Evolutionary conservation across 2,329 filamentous ascomycete genomes (phyloP).

Genomic region (Diaporthe australafricana): DNA sequence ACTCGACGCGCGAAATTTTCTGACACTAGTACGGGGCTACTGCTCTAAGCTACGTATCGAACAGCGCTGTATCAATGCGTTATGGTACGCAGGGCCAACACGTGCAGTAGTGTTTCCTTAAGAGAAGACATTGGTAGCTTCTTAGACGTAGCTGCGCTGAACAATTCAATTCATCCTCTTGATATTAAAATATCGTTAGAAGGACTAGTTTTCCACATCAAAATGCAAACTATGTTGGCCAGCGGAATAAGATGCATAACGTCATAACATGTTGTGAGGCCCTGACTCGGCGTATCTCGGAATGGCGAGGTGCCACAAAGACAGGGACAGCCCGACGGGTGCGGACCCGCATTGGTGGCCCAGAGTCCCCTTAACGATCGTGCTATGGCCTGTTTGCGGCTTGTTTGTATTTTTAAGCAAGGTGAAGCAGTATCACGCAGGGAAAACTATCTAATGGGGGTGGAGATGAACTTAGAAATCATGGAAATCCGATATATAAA

Average conservation of each 20-base stretch:
- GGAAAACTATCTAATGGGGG: neutral
- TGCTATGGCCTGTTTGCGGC: slow-evolving; percentile 6
- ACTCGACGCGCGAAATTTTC: slow-evolving; percentile 10
- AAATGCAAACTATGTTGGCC: neutral
- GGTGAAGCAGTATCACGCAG: slow-evolving; percentile 1
- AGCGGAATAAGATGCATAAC: neutral
- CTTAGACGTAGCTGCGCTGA: neutral
- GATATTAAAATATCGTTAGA: neutral
- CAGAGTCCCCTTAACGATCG: slow-evolving; percentile 1
- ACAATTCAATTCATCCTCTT: no score
- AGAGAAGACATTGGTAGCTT: neutral
- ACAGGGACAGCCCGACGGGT: slow-evolving; percentile 6
- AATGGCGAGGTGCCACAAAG: slow-evolving; percentile 17
- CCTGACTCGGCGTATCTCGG: slow-evolving; percentile 16
- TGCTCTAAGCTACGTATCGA: neutral
- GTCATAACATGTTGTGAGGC: slow-evolving; percentile 17
- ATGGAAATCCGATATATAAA: slow-evolving; percentile 11
- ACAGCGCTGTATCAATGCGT: neutral
- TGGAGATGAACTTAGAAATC: slow-evolving; percentile 8
- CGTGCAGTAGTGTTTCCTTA: neutral
- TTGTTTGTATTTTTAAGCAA: slow-evolving; percentile 22
- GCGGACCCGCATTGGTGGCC: slow-evolving; percentile 2
- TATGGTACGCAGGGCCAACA: neutral
- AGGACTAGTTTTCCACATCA: no score
- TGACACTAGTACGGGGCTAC: neutral